phyloP scores from a whole-genome alignment of 2,329 filamentous ascomycete species.

The Penicillium sclerotiorum region DNA sequence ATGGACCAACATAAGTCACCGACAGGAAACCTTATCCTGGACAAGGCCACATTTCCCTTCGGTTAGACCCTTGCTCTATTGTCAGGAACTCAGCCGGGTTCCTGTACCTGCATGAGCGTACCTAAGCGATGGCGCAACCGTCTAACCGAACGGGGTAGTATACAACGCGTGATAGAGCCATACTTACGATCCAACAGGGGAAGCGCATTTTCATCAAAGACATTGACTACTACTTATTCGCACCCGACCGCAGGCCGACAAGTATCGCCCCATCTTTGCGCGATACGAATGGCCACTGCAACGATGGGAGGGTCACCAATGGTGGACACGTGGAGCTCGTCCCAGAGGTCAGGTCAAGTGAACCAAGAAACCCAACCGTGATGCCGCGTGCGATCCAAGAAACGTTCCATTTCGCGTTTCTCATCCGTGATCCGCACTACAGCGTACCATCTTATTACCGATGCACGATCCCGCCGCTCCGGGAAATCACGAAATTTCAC shows the following conservation, averaged over 20 bases:
- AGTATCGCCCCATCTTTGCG: slow-evolving; percentile 75
- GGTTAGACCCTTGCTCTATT: too few species aligned
- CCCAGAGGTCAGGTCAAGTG: slow-evolving; percentile 34
- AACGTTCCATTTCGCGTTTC: slow-evolving; percentile 88
- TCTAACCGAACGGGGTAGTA: too few species aligned
- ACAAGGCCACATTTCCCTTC: too few species aligned
- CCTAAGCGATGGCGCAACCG: too few species aligned
- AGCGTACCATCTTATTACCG: slow-evolving; percentile 92
- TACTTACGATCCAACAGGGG: slow-evolving; percentile 58
- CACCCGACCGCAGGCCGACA: slow-evolving; percentile 68
- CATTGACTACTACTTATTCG: slow-evolving; percentile 87
- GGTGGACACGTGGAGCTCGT: too few species aligned
- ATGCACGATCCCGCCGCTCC: slow-evolving; percentile 84
- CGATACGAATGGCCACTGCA: slow-evolving; percentile 13
- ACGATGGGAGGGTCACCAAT: not conserved
- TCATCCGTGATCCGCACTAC: slow-evolving; percentile 87
- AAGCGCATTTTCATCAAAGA: slow-evolving; percentile 97
- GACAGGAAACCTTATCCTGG: too few species aligned
- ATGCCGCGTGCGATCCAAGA: slow-evolving; percentile 72
- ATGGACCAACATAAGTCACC: too few species aligned
- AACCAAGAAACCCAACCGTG: slow-evolving; percentile 78
- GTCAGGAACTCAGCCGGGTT: too few species aligned
- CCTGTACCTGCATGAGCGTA: too few species aligned
- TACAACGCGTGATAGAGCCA: too few species aligned
- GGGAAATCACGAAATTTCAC: slow-evolving; percentile 78